These are phyloP conservation scores for Mycena galericulata DNA, from an alignment of 768 basidiomycete species.

Conservation along the genomic window DNA sequence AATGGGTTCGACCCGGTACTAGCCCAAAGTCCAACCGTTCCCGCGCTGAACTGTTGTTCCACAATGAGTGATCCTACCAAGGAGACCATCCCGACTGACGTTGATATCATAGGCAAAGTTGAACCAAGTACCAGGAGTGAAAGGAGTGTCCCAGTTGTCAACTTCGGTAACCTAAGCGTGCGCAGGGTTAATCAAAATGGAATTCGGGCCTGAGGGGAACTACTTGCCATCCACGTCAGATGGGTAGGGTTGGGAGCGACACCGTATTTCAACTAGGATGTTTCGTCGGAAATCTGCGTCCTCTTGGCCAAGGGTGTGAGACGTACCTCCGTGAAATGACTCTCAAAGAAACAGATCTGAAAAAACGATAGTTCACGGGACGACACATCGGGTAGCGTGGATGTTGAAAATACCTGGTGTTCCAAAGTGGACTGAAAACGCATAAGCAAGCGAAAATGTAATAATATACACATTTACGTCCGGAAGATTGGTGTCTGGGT, in stretches of 20 bases:
- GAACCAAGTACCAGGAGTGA: constrained; percentile 67
- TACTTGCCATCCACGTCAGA: constrained; percentile 61
- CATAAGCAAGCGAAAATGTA: not conserved
- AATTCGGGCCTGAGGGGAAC: not conserved
- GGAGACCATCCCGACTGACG: constrained; percentile 46
- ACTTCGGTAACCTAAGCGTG: constrained; percentile 44
- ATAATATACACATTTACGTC: constrained; percentile 51
- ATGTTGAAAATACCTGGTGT: constrained; percentile 58
- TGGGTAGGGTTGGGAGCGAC: constrained; percentile 60
- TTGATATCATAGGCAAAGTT: constrained; percentile 78
- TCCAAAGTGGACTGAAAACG: constrained; percentile 59
- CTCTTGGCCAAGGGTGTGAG: not conserved
- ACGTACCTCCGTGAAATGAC: constrained; percentile 69
- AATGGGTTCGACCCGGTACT: constrained; percentile 62
- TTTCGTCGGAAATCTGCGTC: not conserved
- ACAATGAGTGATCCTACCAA: not conserved
- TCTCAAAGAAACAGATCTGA: constrained; percentile 67
- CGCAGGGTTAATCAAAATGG: not conserved
- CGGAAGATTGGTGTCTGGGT: constrained; percentile 60
- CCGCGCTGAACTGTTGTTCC: constrained; percentile 57
- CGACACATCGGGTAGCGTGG: not conserved
- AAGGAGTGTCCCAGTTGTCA: constrained; percentile 63
- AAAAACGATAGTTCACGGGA: no score
- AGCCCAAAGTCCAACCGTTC: constrained; percentile 69
- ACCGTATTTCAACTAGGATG: constrained; percentile 65